phyloP scores from a whole-genome alignment of 768 basidiomycete species.

The Trametes villosa region DNA sequence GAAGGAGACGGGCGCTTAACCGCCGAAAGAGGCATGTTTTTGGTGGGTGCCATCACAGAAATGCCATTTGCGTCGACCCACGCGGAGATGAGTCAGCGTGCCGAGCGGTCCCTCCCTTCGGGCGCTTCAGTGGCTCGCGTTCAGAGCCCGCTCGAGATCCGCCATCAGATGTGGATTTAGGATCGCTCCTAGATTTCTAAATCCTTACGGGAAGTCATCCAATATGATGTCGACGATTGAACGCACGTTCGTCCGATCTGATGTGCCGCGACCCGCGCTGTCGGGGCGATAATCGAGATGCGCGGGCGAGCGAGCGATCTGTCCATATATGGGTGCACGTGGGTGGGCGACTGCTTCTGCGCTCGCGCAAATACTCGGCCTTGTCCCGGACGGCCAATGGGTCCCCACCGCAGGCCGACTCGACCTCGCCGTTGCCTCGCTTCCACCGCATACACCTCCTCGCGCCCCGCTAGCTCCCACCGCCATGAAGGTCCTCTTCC shows the following conservation, averaged over 20 bases:
- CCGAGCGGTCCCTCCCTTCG: no score
- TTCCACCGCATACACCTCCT: slow-evolving; percentile 7
- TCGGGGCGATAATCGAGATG: slow-evolving; percentile 22
- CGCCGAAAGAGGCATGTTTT: neutral
- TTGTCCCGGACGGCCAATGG: slow-evolving; percentile 12
- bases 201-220: no score
- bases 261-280: slow-evolving; percentile 14
- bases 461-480: slow-evolving; percentile 15
- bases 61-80: no score
- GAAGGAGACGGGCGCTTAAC: no score
- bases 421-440: neutral
- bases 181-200: no score
- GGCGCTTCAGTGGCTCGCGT: no score
- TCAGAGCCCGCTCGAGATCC: no score
- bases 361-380: slow-evolving; percentile 2
- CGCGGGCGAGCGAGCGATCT: neutral
- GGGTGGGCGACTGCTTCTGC: slow-evolving; percentile 8
- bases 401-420: slow-evolving; percentile 1
- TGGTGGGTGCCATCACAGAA: no score
- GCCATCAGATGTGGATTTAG: no score
- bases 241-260: slow-evolving; percentile 31
- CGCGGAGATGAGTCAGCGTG: no score
- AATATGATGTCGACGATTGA: slow-evolving; percentile 20
- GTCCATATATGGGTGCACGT: slow-evolving; percentile 25
- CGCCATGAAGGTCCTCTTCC: slow-evolving; percentile 37